Conservation (phyloP, 2,329 filamentous ascomycete species). For the Hirsutella rhossiliensis region DNA sequence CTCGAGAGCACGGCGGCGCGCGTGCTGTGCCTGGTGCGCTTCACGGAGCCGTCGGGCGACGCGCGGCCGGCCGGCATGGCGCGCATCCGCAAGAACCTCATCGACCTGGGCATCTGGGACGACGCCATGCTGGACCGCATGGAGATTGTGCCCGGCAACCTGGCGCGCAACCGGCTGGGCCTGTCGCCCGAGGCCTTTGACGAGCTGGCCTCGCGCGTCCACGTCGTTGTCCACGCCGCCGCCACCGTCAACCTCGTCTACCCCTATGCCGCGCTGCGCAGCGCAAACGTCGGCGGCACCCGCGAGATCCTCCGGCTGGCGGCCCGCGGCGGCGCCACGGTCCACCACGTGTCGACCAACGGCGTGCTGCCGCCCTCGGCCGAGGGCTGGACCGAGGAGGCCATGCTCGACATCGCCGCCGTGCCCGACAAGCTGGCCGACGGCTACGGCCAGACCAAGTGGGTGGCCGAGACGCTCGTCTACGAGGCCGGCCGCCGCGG, state of each 20-base stretch:
- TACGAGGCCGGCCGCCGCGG: conserved; percentile 56
- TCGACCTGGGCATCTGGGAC: conserved; percentile 69
- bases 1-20: conserved; percentile 56
- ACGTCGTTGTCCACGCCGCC: conserved; percentile 67
- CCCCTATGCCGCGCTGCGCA: conserved; percentile 63
- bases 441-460: conserved; percentile 71
- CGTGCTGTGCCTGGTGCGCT: conserved; percentile 63
- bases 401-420: conserved; percentile 53
- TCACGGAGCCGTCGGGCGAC: conserved; percentile 52
- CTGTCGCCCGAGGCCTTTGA: conserved; percentile 54
- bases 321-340: conserved; percentile 51
- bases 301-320: conserved; percentile 63
- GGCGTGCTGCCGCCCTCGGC: conserved; percentile 62
- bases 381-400: conserved; percentile 59
- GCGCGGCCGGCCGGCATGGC: conserved; percentile 57
- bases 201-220: conserved; percentile 48
- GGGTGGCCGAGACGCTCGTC: conserved; percentile 68
- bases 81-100: conserved; percentile 60
- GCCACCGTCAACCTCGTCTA: conserved; percentile 75
- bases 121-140: conserved; percentile 69
- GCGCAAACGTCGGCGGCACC: conserved; percentile 69
- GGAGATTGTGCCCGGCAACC: conserved; percentile 61
- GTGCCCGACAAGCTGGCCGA: conserved; percentile 58
- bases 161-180: conserved; percentile 57
- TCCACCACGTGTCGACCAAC: conserved; percentile 72